Evolutionary conservation across 129 eudicot species (phyloP), one percentile per base, ranked within the genome.

Genomic region (Pittosporum tobira): DNA sequence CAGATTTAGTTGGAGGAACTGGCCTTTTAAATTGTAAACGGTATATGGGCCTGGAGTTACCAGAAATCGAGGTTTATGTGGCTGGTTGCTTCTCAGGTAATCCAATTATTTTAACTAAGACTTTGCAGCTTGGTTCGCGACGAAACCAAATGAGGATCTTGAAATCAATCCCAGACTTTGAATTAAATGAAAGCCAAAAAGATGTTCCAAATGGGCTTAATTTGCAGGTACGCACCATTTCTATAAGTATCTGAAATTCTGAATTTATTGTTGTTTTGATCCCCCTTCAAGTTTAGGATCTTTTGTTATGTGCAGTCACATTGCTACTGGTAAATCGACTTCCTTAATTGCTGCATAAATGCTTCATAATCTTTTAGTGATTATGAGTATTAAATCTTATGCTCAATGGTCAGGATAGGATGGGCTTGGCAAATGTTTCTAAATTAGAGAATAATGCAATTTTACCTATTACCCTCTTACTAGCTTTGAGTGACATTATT

Each of bases 141-240:
- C 79, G 77, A 70, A 85, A 77, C 79, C 86, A 75, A 42, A 21
- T 11, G 18, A 79, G 88, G 6, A 73, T 72, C 69, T 66, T 89
- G 56, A 75, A 85, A 55, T 70, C 97, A n/a, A 89, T 85, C 64
- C 94, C 97, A 8, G 95, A 89, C 61, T 62, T 77, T 60, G 95
- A 85, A 29, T 65, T 78, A 27, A 46, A 74, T 31, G 77, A 22
- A 28, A 60, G 65, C 54, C 68, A 71, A 57, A 62, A 59, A 44
- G 85, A 73, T 20, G 65, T 59, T 19, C 63, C 94, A 5, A 58
- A 82, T 23, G 50, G 63, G 13, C 69, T 71, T 62, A 46, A 52
- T 46, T 31, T 71, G 42, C 87, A 73, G 96, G 96, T 84, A 83
- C 4, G 51, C 16, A 10, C 12, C 25, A n/a, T 73, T 19, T 37